Percentiles rank a stretch among this genome's conserved stretches.
Conservation (phyloP, 108 stramenopile genomes). For the Skeletonema potamos region DNA sequence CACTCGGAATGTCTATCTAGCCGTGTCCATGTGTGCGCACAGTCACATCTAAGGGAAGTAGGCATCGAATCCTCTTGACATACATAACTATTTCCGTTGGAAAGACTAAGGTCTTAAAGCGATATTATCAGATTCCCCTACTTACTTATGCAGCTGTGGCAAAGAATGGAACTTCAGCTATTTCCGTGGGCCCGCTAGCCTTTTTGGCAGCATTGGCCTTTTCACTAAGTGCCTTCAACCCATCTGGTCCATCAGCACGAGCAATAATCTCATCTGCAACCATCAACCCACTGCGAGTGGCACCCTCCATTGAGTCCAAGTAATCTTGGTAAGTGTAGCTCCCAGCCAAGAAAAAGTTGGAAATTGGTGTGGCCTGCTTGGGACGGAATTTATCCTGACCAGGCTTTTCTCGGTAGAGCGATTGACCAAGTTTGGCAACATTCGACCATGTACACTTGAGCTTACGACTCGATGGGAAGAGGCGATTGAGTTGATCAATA, state of each 20-base stretch:
- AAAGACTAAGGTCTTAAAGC: background rate
- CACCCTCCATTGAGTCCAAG: conserved; percentile 97
- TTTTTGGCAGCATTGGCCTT: conserved; percentile 24
- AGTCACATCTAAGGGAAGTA: too few relatives aligned
- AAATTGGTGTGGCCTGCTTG: conserved; percentile 91
- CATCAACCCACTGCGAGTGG: conserved; percentile 92
- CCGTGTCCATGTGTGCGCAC: too few relatives aligned
- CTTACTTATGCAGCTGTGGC: conserved; percentile 9
- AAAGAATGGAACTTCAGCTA: conserved; percentile 35
- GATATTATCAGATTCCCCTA: background rate
- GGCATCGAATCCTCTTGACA: too few relatives aligned
- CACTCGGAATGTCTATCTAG: too few relatives aligned
- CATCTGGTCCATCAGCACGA: conserved; percentile 79
- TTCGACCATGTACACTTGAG: conserved; percentile 95
- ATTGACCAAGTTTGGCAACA: conserved; percentile 94
- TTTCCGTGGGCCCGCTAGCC: background rate
- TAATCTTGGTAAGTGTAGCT: conserved; percentile 98
- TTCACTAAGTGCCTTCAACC: conserved; percentile 50
- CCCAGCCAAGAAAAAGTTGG: conserved; percentile 96
- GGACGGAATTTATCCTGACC: conserved; percentile 96
- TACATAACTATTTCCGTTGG: too few relatives aligned
- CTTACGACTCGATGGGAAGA: conserved; percentile 91
- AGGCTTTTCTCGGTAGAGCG: conserved; percentile 91
- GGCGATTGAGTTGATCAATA: conserved; percentile 76
- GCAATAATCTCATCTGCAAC: conserved; percentile 94